A percentile compares a stretch with the other conserved stretches of the same genome.
Conservation (phyloP, 139 green algal genomes). For the Chlamydomonas applanata region DNA sequence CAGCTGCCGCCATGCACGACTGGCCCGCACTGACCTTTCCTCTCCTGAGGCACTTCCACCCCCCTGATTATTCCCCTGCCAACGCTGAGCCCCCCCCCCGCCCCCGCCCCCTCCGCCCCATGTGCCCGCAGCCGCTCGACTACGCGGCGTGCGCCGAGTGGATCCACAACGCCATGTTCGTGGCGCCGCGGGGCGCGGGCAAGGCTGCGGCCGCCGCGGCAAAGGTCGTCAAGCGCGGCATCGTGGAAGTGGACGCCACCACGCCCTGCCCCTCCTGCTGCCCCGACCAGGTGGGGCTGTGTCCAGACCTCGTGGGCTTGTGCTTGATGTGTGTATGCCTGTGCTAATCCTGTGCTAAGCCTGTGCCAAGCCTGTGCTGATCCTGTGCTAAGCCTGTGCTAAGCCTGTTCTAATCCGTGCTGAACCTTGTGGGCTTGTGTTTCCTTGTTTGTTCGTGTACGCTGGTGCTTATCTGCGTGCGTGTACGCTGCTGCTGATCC, state of each 20-base stretch:
- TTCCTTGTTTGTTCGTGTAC: neutral
- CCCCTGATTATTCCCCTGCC: too few species aligned
- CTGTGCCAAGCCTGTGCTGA: too few species aligned
- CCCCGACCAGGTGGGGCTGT: too few species aligned
- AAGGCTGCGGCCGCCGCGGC: neutral
- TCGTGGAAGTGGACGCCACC: conserved; percentile 61
- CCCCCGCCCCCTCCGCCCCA: neutral
- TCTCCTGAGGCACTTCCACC: too few species aligned
- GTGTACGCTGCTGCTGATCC: neutral
- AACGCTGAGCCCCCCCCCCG: neutral
- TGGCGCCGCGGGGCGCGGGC: neutral
- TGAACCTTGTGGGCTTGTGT: neutral
- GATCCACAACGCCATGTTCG: conserved; percentile 46
- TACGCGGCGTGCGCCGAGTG: conserved; percentile 54
- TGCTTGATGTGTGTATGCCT: neutral
- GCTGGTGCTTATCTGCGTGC: neutral
- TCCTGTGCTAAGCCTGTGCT: too few species aligned
- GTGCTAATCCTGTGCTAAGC: neutral
- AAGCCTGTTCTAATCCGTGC: neutral
- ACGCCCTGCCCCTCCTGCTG: neutral
- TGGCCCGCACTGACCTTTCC: too few species aligned
- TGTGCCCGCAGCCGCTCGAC: conserved; percentile 33
- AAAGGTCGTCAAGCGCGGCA: conserved; percentile 52
- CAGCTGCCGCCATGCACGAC: too few species aligned
- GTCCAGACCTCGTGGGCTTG: too few species aligned